These are phyloP conservation scores for baker's yeast (Saccharomyces cerevisiae) DNA, from an alignment of 805 yeast species.

Conservation along the genomic window DNA sequence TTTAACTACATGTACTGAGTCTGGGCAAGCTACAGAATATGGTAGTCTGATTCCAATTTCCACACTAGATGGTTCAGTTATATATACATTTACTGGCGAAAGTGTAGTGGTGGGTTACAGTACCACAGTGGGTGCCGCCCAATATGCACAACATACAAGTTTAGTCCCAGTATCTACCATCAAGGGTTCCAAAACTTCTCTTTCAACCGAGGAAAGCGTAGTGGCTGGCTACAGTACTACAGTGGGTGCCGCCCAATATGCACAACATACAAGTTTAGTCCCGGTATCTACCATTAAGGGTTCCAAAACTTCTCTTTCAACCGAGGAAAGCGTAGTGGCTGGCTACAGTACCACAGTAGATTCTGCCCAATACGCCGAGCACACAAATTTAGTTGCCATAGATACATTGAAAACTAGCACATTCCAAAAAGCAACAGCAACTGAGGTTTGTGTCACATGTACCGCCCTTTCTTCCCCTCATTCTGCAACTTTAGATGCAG, in stretches of 20 bases:
- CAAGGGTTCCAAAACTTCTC: background rate
- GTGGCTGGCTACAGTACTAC: background rate
- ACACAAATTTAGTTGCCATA: background rate
- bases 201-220: background rate
- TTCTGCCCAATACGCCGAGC: background rate
- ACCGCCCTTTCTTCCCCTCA: background rate
- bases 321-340: background rate
- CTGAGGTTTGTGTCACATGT: background rate
- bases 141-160: background rate
- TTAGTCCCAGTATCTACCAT: conserved; percentile 1
- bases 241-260: background rate
- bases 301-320: background rate
- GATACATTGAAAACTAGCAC: background rate
- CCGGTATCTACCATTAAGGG: conserved; percentile 1
- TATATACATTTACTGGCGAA: background rate
- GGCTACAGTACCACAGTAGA: background rate
- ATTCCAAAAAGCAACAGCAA: background rate
- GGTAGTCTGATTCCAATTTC: background rate
- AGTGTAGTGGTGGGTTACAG: background rate
- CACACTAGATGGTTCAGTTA: background rate
- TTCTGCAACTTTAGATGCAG: background rate
- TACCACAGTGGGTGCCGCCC: background rate
- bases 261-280: background rate
- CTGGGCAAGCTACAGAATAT: background rate
- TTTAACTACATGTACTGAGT: background rate